Conservation (phyloP, 2,329 filamentous ascomycete genomes). For the Beauveria medogensis region DNA sequence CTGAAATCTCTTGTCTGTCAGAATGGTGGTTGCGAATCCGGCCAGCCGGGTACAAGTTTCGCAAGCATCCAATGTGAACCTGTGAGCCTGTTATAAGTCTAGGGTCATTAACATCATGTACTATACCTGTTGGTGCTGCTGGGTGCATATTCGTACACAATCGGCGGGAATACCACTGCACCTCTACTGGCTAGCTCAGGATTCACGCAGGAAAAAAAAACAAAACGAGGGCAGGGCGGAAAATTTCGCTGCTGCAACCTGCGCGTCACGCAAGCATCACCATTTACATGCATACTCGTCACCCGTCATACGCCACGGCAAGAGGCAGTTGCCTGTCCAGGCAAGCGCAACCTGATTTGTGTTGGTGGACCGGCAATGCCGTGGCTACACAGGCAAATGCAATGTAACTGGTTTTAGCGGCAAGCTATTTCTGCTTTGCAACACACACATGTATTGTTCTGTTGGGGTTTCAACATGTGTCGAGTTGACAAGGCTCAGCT, state of each 20-base stretch:
- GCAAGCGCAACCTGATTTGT: background rate
- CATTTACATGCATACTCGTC: constrained; percentile 1
- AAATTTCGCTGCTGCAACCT: background rate
- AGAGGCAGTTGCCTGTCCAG: background rate
- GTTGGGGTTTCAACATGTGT: background rate
- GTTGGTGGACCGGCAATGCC: background rate
- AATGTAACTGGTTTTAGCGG: background rate
- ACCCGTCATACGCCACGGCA: background rate
- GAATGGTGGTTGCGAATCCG: background rate
- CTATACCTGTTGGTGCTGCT: background rate
- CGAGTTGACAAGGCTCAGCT: background rate
- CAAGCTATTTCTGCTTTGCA: background rate
- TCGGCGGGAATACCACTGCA: background rate
- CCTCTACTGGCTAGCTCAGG: background rate
- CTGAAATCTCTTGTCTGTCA: background rate
- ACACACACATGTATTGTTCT: background rate
- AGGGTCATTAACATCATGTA: background rate
- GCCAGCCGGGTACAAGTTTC: background rate
- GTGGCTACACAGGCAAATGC: background rate
- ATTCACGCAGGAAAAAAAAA: background rate
- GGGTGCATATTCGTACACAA: background rate
- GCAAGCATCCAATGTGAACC: background rate
- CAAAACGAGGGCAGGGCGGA: background rate
- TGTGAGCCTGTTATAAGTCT: background rate
- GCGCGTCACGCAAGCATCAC: constrained; percentile 5